Conservation (phyloP, 108 stramenopile species). For the Licmophora abbreviata region DNA sequence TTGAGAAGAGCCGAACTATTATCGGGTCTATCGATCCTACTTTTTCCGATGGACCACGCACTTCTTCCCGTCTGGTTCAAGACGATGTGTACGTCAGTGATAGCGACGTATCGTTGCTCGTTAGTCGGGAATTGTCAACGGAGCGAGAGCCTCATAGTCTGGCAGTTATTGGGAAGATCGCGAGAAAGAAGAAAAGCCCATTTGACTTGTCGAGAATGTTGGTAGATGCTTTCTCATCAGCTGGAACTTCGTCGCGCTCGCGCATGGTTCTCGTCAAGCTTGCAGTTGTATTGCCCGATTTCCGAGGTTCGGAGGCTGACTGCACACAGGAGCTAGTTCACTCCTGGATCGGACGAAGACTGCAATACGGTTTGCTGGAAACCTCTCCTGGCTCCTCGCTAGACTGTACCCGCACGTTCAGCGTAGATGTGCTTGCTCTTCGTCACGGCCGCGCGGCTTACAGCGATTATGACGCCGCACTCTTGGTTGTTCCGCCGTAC, state of each 20-base stretch:
- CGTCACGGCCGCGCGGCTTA: conserved; percentile 1
- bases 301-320: conserved; percentile 1
- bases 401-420: conserved; percentile 11
- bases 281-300: conserved; percentile 15
- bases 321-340: conserved; percentile 8
- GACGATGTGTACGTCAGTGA: no score
- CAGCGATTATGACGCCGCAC: conserved; percentile 18
- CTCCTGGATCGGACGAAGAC: conserved; percentile 15
- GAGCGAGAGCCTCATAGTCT: not conserved
- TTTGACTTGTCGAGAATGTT: not conserved
- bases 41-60: not conserved
- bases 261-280: conserved; percentile 19
- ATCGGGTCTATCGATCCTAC: conserved; percentile 19
- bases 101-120: not conserved
- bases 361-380: conserved; percentile 8
- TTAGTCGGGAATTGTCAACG: not conserved
- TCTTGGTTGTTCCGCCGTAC: conserved; percentile 19
- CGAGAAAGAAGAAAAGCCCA: not conserved
- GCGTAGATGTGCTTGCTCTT: no score
- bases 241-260: not conserved
- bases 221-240: not conserved
- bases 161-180: not conserved
- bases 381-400: not conserved
- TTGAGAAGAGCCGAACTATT: not conserved
- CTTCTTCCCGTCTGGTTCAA: no score